Evolutionary conservation across 768 basidiomycete genomes (phyloP), one percentile per base, ranked within the genome.

Genomic region (Arthromyces matolae): DNA sequence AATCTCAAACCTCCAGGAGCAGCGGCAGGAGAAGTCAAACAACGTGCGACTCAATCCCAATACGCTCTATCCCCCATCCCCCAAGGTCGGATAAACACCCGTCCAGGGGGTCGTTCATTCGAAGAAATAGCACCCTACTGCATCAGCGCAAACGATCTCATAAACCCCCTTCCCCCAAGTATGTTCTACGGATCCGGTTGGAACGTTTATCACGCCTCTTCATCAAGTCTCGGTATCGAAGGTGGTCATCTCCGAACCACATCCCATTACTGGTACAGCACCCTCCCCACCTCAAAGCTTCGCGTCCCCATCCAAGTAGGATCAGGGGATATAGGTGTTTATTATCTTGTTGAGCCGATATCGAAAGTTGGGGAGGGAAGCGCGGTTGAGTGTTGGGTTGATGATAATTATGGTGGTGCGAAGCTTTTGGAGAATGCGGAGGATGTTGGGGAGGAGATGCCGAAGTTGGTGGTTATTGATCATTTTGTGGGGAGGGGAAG

Each of bases 141-240:
- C 65, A 93, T 91, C 0, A 86, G 85, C 18, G 96, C 96, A n/a
- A 95, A 97, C 66, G 94, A 99, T 64, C 75, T 98, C 42, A 91
- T 99, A 66, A 97, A 98, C 69, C 96, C 96, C 1, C 76, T 98
- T 0, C 95, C 95, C n/a, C 82, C 86, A 0, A 90, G 89, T 24
- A 69, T 97, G 56, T 98, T 98, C 71, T 89, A 86, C 52, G 96
- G 93, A 24, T 85, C 86, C 0, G 96, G 96, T 5, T 99, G 95
- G 95, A 75, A 78, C 51, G 79, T 80, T 1, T 79, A 77, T 59
- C 90, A 93, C 64, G 91, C 88, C 0, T 64, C 77, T 2, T 57
- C 66, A 35, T n/a, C 31, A n/a, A 9, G 16, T 10, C 12, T 0
- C 18, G 8, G 9, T n/a, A n/a, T n/a, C n/a, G 66, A 59, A 3